Evolutionary conservation across 208 protist genomes (phyloP).

Genomic region (Wallacemonas collosoma): DNA sequence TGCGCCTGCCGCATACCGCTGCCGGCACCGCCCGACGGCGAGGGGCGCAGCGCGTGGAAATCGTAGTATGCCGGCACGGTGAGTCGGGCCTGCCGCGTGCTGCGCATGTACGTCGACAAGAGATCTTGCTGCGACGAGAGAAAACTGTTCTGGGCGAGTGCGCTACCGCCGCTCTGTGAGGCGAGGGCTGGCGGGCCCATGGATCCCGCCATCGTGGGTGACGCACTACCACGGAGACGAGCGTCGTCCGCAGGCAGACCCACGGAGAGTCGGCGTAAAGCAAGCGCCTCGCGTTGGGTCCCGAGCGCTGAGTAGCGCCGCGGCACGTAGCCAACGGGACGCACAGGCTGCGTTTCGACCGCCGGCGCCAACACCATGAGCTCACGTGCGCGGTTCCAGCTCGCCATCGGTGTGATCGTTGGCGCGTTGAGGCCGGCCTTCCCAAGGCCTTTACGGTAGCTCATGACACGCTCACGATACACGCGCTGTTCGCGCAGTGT

Average conservation of each 20-base stretch:
- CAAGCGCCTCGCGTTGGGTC: conserved; percentile 17
- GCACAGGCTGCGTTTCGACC: conserved; percentile 53
- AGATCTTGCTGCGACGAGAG: conserved; percentile 16
- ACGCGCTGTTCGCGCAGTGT: conserved; percentile 54
- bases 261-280: conserved; percentile 3
- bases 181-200: neutral
- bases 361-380: conserved; percentile 62
- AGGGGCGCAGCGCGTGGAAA: conserved; percentile 40
- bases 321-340: conserved; percentile 47
- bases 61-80: conserved; percentile 36
- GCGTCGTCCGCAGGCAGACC: neutral
- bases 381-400: conserved; percentile 66
- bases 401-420: conserved; percentile 45
- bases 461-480: conserved; percentile 49
- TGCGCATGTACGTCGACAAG: conserved; percentile 16
- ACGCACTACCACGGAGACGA: neutral
- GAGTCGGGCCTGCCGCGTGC: conserved; percentile 8
- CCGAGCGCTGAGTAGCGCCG: conserved; percentile 46
- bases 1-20: neutral
- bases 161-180: neutral
- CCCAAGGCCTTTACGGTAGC: conserved; percentile 46
- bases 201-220: neutral
- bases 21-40: neutral
- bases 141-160: conserved; percentile 12
- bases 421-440: conserved; percentile 60